Evolutionary conservation across 345 rosid genomes (phyloP), one percentile per base, ranked within the genome.

Genomic region (Brassica incana): DNA sequence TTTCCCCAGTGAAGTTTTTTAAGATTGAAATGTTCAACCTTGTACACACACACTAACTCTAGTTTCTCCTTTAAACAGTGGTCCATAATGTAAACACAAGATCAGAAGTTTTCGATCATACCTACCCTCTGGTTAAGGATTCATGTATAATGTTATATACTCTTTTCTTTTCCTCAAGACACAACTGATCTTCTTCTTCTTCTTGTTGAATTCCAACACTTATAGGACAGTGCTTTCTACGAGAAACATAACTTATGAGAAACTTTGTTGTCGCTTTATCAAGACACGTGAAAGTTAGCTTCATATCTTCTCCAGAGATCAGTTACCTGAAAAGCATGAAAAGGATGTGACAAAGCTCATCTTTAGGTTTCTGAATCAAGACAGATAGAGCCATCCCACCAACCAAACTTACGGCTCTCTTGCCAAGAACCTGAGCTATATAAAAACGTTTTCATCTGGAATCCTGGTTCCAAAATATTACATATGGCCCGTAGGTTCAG

Each of bases 401-500:
- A 87, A 87, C 63, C 89, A 86, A 70, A 87, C 90, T 48, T 91
- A 92, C 50, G 86, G 82, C 62, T 80, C 86, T 74, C 88, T 91
- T 23, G 45, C 60, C 9, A 81, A 66, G 61, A 91, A 92, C 72
- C 88, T 92, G 70, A 83, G 88, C 11, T 88, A 79, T 50, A 82
- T 91, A 80, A 87, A 77, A 87, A 86, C 90, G 36, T 92, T 92
- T 86, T 90, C 97, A n/a, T 86, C 92, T 36, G 96, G 92, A 61
- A 86, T 92, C 68, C 89, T 89, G 58, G 84, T 90, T 64, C 92
- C 92, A 1, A 92, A 92, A 88, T 1, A 30, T 76, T 89, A 83
- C 83, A 88, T 92, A 78, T 90, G 88, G 91, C 91, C 90, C 0
- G 68, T 86, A 32, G 84, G 63, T 60, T 43, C 43, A 32, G 80